Conservation (phyloP, 2,329 filamentous ascomycete genomes). For the Hypoxylon sp. region DNA sequence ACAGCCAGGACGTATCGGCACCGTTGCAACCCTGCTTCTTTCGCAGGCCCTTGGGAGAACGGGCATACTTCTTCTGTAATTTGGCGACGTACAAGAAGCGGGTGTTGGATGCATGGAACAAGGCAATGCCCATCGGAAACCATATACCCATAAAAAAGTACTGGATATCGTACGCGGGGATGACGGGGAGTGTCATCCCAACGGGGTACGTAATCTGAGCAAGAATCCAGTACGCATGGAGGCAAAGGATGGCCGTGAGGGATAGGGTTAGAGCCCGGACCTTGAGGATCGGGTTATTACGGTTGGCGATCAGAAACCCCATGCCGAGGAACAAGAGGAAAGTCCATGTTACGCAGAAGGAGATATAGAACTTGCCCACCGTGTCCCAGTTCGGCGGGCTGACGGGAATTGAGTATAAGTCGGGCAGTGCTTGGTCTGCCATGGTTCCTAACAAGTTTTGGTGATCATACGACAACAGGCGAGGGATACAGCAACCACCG, state of each 20-base stretch:
- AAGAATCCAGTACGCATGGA: constrained; percentile 56
- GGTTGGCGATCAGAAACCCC: constrained; percentile 51
- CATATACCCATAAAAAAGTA: constrained; percentile 71
- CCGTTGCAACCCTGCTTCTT: constrained; percentile 44
- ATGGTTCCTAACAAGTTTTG: constrained; percentile 20
- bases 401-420: constrained; percentile 40
- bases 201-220: constrained; percentile 59
- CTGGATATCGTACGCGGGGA: constrained; percentile 61
- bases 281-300: constrained; percentile 53
- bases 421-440: constrained; percentile 20
- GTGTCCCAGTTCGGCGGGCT: constrained; percentile 42
- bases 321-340: constrained; percentile 53
- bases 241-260: constrained; percentile 54
- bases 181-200: constrained; percentile 55
- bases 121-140: constrained; percentile 67
- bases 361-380: constrained; percentile 43
- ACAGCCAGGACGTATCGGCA: constrained; percentile 50
- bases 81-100: constrained; percentile 64
- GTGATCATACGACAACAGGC: background rate
- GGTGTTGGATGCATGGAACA: constrained; percentile 68
- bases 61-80: constrained; percentile 59
- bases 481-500: background rate
- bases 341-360: constrained; percentile 42
- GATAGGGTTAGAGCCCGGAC: constrained; percentile 57
- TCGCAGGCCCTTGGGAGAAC: constrained; percentile 28